Evolutionary conservation across 768 basidiomycete species (phyloP), one percentile per base, ranked within the genome.

Genomic region (Amanita jacksonii): DNA sequence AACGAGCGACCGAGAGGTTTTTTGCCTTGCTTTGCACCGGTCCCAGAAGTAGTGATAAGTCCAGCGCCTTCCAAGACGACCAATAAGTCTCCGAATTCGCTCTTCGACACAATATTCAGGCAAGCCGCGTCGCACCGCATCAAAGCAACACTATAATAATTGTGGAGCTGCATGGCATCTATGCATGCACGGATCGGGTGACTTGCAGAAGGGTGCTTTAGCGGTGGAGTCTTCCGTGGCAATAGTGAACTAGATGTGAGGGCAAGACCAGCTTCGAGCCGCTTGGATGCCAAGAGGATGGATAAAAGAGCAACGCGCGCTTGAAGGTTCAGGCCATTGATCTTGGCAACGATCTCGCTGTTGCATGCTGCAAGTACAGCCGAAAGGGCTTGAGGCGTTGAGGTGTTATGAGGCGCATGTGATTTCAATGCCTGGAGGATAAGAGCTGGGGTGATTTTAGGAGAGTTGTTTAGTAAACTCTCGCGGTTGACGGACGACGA

Each of bases 361-460:
- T 68, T 73, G 41, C 64, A 60, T 8, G 57, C 16, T 2, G 57
- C 20, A 12, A 59, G 45, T 0, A 57, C 35, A 39, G 48, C 42
- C 30, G 61, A 38, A 27, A 49, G 37, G 15, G 55, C 10, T 7
- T 55, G 53, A 8, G 58, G 33, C 12, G 57, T 54, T 3, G 57
- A 23, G 6, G 57, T 53, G 10, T 62, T 51, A 12, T 18, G 24
- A 7, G 72, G 57, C 4, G 68, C 62, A 54, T 85, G 79, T 0
- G 80, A 74, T 57, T 88, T 90, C 46, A 90, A 68, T 1, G 88
- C 86, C 2, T 75, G 65, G 15, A 89, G 66, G 41, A 92, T 71
- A 52, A 87, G 79, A 15, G 73, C 61, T 3, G 86, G 85, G 0
- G 76, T 74, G 20, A 89, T 74, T 1, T 64, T 67, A 0, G 72